phyloP scores from a whole-genome alignment of 2,329 filamentous ascomycete species.

The Pseudogymnoascus sp. region DNA sequence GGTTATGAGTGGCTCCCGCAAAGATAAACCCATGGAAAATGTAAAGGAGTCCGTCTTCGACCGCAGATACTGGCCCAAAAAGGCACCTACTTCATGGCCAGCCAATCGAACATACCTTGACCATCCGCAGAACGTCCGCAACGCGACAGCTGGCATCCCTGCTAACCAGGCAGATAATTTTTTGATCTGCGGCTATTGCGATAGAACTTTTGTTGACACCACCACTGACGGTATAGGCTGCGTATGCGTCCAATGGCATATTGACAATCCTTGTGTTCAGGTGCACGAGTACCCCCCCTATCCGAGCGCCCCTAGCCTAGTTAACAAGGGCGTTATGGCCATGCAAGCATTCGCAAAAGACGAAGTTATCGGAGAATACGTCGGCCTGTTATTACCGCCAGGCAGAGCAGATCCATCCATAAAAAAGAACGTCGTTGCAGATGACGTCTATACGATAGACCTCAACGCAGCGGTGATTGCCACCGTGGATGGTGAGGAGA shows the following conservation, averaged over 20 bases:
- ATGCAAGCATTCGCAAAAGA: background rate
- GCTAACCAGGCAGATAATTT: background rate
- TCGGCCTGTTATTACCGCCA: background rate
- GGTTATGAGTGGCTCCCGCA: background rate
- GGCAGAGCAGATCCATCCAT: background rate
- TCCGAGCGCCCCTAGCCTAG: background rate
- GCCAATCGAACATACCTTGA: background rate
- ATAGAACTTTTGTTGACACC: background rate
- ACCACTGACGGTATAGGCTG: background rate
- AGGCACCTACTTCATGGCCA: background rate
- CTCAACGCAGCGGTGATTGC: background rate
- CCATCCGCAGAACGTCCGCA: background rate
- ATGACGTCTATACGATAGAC: background rate
- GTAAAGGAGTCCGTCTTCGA: background rate
- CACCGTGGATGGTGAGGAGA: background rate
- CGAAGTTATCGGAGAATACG: background rate
- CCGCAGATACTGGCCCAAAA: background rate
- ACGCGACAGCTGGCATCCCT: background rate
- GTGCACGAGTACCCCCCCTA: background rate
- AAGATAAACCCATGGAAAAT: background rate
- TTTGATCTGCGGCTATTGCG: background rate
- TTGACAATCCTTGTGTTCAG: background rate
- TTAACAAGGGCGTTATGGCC: background rate
- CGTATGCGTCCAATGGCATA: background rate
- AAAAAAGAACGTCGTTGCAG: background rate